phyloP scores from a whole-genome alignment of 2,329 filamentous ascomycete species.

The Cladosporium halotolerans region DNA sequence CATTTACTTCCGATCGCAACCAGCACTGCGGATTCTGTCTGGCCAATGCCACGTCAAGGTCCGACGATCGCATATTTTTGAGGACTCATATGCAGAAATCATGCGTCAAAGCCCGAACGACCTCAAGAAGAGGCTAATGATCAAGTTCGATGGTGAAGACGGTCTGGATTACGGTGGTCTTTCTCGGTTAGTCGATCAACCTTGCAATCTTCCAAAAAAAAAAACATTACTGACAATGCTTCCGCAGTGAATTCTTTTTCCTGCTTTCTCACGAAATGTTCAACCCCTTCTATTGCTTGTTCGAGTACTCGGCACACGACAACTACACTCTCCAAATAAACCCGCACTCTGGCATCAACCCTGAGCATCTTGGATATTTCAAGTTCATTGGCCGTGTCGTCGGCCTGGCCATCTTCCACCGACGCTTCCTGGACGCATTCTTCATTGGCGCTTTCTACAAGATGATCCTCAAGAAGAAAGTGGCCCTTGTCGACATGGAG shows the following conservation, averaged over 20 bases:
- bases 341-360: constrained; percentile 97
- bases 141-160: constrained; percentile 98
- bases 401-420: constrained; percentile 94
- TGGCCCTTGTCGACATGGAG: constrained; percentile 92
- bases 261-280: constrained; percentile 99
- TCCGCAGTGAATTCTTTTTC: constrained; percentile 90
- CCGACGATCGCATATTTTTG: constrained; percentile 91
- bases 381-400: constrained; percentile 98
- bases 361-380: constrained; percentile 98
- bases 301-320: constrained; percentile 99
- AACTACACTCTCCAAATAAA: constrained; percentile 99
- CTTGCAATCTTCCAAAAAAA: not conserved
- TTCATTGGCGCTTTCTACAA: constrained; percentile 99
- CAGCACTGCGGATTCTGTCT: constrained; percentile 87
- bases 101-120: constrained; percentile 93
- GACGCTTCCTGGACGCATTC: constrained; percentile 95
- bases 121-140: constrained; percentile 97
- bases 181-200: constrained; percentile 53
- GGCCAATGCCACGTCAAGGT: constrained; percentile 99
- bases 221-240: constrained; percentile 22
- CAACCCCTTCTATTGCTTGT: constrained; percentile 98
- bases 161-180: constrained; percentile 96
- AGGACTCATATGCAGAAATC: constrained; percentile 97
- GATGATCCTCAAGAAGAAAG: constrained; percentile 94
- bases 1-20: constrained; percentile 98